These are phyloP conservation scores for Talaromyces sp. DNA, from an alignment of 2,329 filamentous ascomycete genomes.

Conservation along the genomic window DNA sequence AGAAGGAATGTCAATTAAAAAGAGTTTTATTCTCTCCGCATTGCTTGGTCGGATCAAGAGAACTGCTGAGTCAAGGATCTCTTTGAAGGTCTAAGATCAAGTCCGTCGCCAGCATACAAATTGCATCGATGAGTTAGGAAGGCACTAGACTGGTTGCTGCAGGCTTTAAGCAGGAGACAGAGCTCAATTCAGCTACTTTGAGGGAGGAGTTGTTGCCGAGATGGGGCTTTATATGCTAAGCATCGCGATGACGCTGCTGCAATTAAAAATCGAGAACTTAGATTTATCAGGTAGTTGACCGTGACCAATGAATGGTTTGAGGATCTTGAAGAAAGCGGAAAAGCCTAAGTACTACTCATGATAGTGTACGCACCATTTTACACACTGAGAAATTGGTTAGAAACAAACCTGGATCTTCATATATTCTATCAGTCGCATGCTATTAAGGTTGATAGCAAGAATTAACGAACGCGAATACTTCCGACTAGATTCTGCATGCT, in stretches of 20 bases:
- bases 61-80: conserved; percentile 21
- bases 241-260: conserved; percentile 38
- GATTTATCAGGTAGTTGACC: background rate
- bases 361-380: background rate
- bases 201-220: conserved; percentile 1
- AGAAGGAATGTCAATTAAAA: conserved; percentile 39
- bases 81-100: conserved; percentile 47
- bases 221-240: conserved; percentile 16
- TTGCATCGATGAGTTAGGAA: conserved; percentile 46
- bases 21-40: conserved; percentile 32
- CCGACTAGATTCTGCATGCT: background rate
- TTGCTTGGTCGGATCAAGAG: conserved; percentile 24
- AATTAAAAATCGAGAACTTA: conserved; percentile 30
- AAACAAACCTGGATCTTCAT: background rate
- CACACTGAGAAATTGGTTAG: background rate
- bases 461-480: background rate
- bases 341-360: too few species aligned
- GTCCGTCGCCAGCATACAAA: conserved; percentile 46
- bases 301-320: too few species aligned
- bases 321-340: too few species aligned
- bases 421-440: background rate
- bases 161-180: background rate
- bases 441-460: background rate
- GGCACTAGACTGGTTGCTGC: background rate
- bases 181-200: background rate